phyloP scores from a whole-genome alignment of 1,139 yeast species.

The Taphrina confusa region DNA sequence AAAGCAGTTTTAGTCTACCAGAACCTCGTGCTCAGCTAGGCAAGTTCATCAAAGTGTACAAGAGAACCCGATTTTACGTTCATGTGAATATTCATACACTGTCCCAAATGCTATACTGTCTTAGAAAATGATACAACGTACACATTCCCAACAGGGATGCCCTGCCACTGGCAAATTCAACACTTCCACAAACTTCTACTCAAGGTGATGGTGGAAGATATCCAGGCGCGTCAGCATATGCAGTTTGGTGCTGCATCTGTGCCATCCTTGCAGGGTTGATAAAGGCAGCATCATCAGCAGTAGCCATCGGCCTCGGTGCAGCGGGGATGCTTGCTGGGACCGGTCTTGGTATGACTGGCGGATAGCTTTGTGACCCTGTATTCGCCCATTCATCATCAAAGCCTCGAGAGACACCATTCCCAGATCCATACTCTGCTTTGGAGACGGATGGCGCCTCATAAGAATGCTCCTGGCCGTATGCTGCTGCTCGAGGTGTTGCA shows the following conservation, averaged over 20 bases:
- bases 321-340: not conserved
- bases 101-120: no score
- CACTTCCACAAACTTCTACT: no score
- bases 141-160: no score
- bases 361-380: not conserved
- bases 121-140: no score
- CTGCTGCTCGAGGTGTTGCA: constrained; percentile 5
- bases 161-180: no score
- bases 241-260: constrained; percentile 10
- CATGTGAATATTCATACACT: no score
- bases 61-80: no score
- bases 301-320: not conserved
- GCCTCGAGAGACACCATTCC: constrained; percentile 9
- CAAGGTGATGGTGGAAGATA: constrained; percentile 9
- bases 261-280: constrained; percentile 22
- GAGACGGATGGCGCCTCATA: not conserved
- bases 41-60: no score
- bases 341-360: not conserved
- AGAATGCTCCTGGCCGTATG: not conserved
- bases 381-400: constrained; percentile 31
- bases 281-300: constrained; percentile 2
- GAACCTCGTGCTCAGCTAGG: no score
- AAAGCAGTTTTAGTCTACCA: no score
- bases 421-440: constrained; percentile 3
- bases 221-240: constrained; percentile 8